Percentiles rank a stretch among this genome's conserved stretches.
Evolutionary conservation across 1,139 yeast species (phyloP).

Genomic region (Torulaspora globosa): DNA sequence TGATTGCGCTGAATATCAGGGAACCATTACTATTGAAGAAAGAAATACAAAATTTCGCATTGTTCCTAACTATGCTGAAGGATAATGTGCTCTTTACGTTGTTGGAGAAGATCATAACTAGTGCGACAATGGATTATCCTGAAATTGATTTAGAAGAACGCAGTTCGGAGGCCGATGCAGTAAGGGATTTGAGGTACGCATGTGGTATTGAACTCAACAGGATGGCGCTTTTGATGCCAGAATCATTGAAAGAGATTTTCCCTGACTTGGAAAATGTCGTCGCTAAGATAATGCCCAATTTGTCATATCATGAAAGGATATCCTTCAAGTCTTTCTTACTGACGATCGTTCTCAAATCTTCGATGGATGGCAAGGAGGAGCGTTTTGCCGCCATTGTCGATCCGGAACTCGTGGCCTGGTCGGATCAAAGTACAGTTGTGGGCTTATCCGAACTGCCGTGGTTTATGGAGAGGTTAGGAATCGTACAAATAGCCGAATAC

Average conservation of each 20-base stretch:
- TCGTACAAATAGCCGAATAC: slow-evolving; percentile 87
- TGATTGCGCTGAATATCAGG: slow-evolving; percentile 67
- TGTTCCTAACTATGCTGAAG: slow-evolving; percentile 87
- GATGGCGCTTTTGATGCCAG: slow-evolving; percentile 92
- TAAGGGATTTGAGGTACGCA: slow-evolving; percentile 82
- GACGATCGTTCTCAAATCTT: slow-evolving; percentile 86
- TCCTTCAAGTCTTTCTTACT: slow-evolving; percentile 88
- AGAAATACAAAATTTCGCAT: slow-evolving; percentile 90
- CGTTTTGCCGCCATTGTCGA: slow-evolving; percentile 85
- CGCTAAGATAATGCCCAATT: slow-evolving; percentile 64
- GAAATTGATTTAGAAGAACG: slow-evolving; percentile 47
- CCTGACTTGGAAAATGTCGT: slow-evolving; percentile 79
- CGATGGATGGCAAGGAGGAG: slow-evolving; percentile 63
- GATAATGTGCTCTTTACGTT: slow-evolving; percentile 80
- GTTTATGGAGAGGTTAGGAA: slow-evolving; percentile 97
- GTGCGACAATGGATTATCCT: slow-evolving; percentile 84
- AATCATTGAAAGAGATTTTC: slow-evolving; percentile 73
- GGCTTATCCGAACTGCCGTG: slow-evolving; percentile 87
- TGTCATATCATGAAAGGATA: slow-evolving; percentile 87
- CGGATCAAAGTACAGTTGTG: slow-evolving; percentile 83
- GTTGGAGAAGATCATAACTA: slow-evolving; percentile 78
- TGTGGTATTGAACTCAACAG: slow-evolving; percentile 95
- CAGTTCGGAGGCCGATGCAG: slow-evolving; percentile 74
- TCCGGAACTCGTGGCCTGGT: slow-evolving; percentile 90
- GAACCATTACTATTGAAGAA: slow-evolving; percentile 81